These are phyloP conservation scores for Colletotrichum tamarilloi DNA, from an alignment of 2,329 filamentous ascomycete species.

Conservation along the genomic window DNA sequence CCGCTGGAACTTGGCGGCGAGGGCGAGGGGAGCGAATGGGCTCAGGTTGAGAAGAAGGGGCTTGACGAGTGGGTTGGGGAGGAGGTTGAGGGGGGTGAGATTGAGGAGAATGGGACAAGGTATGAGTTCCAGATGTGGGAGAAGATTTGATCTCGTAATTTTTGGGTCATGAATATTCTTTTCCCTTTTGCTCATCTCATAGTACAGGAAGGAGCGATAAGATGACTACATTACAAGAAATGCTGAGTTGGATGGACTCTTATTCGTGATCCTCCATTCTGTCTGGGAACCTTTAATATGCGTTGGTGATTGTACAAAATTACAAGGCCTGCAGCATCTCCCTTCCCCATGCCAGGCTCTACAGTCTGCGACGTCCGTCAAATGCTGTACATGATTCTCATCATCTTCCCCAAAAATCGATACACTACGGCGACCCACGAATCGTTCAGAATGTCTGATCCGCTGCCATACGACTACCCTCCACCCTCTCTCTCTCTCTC, in stretches of 20 bases:
- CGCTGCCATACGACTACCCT: conserved; percentile 14
- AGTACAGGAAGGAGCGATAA: not conserved
- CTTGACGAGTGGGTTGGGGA: conserved; percentile 76
- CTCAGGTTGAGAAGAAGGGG: conserved; percentile 52
- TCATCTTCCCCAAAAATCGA: not conserved
- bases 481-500: too few relatives aligned
- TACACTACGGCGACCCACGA: not conserved
- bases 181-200: not conserved
- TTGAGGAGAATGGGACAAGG: conserved; percentile 71
- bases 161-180: not conserved
- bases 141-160: conserved; percentile 47
- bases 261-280: not conserved
- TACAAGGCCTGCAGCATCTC: conserved; percentile 37
- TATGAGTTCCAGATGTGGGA: conserved; percentile 84
- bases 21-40: not conserved
- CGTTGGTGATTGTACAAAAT: conserved; percentile 38
- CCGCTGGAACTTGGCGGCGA: conserved; percentile 64
- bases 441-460: not conserved
- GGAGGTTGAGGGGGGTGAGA: conserved; percentile 63
- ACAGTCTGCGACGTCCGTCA: conserved; percentile 1
- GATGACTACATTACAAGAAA: not conserved
- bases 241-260: not conserved
- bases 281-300: not conserved
- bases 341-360: not conserved
- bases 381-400: not conserved